Conservation (phyloP, 768 basidiomycete species). For the Collybia nuda region DNA sequence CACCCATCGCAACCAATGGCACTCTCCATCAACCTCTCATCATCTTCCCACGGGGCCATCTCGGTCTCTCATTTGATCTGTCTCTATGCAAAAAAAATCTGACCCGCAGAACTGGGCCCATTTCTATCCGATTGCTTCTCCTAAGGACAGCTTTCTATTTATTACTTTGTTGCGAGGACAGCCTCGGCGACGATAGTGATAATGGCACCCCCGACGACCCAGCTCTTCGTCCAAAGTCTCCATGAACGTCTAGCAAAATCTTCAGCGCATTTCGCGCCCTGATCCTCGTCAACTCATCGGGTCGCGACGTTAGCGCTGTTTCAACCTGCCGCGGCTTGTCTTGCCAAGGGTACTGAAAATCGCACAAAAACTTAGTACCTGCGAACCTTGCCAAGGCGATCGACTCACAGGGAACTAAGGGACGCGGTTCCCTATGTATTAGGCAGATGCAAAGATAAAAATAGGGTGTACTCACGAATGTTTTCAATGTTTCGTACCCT, state of each 20-base stretch:
- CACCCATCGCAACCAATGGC: slow-evolving; percentile 39
- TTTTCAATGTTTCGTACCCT: slow-evolving; percentile 50
- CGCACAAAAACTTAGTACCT: slow-evolving; percentile 17
- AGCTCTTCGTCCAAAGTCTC: slow-evolving; percentile 76
- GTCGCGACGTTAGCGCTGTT: slow-evolving; percentile 67
- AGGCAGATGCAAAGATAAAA: slow-evolving; percentile 4
- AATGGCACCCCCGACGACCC: slow-evolving; percentile 38
- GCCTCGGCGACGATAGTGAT: slow-evolving; percentile 38
- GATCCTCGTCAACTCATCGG: slow-evolving; percentile 83
- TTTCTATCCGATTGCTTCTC: neutral
- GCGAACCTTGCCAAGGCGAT: slow-evolving; percentile 16
- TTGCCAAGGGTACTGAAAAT: slow-evolving; percentile 77
- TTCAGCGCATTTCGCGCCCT: slow-evolving; percentile 95
- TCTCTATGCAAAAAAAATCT: slow-evolving; percentile 13
- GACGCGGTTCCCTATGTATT: slow-evolving; percentile 10
- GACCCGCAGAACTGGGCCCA: neutral
- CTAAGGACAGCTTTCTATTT: slow-evolving; percentile 13
- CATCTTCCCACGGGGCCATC: slow-evolving; percentile 18
- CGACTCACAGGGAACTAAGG: slow-evolving; percentile 47
- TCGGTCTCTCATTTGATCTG: slow-evolving; percentile 17
- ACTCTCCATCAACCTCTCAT: slow-evolving; percentile 27
- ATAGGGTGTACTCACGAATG: slow-evolving; percentile 31
- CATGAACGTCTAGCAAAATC: slow-evolving; percentile 85
- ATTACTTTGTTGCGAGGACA: slow-evolving; percentile 27
- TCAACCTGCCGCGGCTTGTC: slow-evolving; percentile 65